These are phyloP conservation scores for Citrus hindsii DNA, from an alignment of 345 rosid genomes.

Conservation along the genomic window DNA sequence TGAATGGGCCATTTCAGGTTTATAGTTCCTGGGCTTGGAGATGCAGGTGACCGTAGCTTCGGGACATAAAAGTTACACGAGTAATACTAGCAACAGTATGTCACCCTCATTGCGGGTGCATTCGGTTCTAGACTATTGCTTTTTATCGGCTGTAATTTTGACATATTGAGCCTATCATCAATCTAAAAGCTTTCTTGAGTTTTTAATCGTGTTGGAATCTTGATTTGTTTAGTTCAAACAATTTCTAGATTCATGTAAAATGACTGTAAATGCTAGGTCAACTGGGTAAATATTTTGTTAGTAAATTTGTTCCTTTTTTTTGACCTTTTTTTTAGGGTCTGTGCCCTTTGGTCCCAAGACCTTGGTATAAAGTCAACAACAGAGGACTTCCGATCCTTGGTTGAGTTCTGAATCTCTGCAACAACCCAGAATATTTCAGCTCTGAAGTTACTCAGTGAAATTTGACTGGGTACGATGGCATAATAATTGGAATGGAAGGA, in stretches of 20 bases:
- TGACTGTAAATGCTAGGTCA: too few species aligned
- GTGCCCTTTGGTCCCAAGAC: too few species aligned
- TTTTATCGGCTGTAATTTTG: slow-evolving; percentile 24
- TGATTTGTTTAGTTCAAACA: not conserved
- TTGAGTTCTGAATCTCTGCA: too few species aligned
- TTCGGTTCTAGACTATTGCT: not conserved
- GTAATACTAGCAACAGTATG: not conserved
- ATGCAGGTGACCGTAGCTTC: slow-evolving; percentile 93
- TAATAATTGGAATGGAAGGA: not conserved
- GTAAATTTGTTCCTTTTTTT: too few species aligned
- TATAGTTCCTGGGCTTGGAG: slow-evolving; percentile 98
- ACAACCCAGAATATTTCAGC: too few species aligned
- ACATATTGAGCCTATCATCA: slow-evolving; percentile 3
- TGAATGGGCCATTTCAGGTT: slow-evolving; percentile 36
- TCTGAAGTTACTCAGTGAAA: too few species aligned
- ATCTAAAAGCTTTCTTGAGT: not conserved
- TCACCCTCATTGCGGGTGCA: not conserved
- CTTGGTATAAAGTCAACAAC: too few species aligned
- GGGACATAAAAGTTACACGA: slow-evolving; percentile 42
- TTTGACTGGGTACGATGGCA: too few species aligned
- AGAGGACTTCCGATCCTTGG: too few species aligned
- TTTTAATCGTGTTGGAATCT: not conserved
- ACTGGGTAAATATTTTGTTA: too few species aligned
- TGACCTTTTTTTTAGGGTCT: fast-evolving
- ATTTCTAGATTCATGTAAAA: too few species aligned